Conservation (phyloP, 129 eudicot species). For the Chrysanthemum seticuspe region DNA sequence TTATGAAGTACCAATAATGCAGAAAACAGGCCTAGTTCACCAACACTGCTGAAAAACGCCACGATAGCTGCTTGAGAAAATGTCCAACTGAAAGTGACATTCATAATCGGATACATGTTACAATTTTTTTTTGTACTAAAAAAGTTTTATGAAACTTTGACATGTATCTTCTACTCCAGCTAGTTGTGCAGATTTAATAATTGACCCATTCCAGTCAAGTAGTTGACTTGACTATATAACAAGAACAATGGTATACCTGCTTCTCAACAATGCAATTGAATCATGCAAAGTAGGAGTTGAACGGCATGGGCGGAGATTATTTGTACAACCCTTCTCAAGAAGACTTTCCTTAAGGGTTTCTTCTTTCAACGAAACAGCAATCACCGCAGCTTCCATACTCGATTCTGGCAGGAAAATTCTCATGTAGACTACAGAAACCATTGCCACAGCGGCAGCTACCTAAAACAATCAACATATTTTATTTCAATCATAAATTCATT, state of each 20-base stretch:
- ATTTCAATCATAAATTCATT: neutral
- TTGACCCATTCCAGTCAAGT: too few species aligned
- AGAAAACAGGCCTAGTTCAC: constrained; percentile 62
- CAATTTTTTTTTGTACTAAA: neutral
- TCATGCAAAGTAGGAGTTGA: constrained; percentile 58
- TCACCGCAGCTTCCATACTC: constrained; percentile 22
- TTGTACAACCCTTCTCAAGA: constrained; percentile 41
- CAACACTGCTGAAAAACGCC: constrained; percentile 63
- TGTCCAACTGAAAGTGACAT: constrained; percentile 51
- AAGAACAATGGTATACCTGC: constrained; percentile 38
- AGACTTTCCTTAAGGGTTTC: constrained; percentile 45
- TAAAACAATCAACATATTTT: neutral
- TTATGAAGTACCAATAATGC: constrained; percentile 52
- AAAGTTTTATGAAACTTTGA: neutral
- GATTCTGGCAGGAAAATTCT: constrained; percentile 77
- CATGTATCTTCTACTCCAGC: too few species aligned
- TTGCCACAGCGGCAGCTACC: constrained; percentile 79
- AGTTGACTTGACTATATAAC: too few species aligned
- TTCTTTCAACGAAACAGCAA: constrained; percentile 27
- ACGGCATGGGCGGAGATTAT: constrained; percentile 39
- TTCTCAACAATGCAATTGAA: constrained; percentile 59
- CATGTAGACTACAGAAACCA: constrained; percentile 68
- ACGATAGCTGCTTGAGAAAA: constrained; percentile 69
- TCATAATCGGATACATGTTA: neutral
- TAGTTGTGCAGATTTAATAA: too few species aligned